Evolutionary conservation across 257 asterid species (phyloP).

Genomic region (Jaltomata sinuosa): DNA sequence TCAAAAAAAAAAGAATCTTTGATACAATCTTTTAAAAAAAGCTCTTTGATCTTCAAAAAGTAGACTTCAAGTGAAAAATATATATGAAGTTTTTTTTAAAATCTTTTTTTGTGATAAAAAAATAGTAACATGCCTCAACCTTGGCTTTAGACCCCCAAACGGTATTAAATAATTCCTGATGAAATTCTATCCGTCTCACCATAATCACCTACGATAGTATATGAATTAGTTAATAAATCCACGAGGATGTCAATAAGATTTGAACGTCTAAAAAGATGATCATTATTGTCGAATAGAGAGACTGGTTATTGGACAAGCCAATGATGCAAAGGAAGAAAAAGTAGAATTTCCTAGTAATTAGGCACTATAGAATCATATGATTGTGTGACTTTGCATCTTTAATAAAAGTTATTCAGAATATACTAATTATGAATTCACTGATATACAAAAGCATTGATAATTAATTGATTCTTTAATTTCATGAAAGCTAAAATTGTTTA

Average conservation of each 20-base stretch:
- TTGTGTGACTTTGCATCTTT: not conserved
- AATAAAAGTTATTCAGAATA: not conserved
- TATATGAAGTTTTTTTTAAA: no score
- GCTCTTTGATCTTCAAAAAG: no score
- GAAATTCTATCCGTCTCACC: no score
- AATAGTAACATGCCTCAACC: no score
- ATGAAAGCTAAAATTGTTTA: not conserved
- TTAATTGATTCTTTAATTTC: not conserved
- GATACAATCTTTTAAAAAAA: no score
- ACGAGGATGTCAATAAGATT: not conserved
- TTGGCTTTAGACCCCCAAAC: no score
- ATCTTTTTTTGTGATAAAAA: no score
- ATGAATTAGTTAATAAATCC: not conserved
- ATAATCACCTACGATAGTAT: no score
- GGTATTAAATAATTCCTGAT: no score
- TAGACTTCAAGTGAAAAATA: no score
- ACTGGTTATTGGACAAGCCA: not conserved
- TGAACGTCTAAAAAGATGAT: not conserved
- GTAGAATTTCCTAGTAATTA: not conserved
- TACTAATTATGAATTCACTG: not conserved
- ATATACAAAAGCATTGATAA: not conserved
- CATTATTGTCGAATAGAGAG: not conserved
- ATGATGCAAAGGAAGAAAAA: not conserved
- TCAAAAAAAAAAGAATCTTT: no score
- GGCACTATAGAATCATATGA: not conserved